phyloP scores from a whole-genome alignment of 2,329 filamentous ascomycete genomes.

The Trichoderma sp. region DNA sequence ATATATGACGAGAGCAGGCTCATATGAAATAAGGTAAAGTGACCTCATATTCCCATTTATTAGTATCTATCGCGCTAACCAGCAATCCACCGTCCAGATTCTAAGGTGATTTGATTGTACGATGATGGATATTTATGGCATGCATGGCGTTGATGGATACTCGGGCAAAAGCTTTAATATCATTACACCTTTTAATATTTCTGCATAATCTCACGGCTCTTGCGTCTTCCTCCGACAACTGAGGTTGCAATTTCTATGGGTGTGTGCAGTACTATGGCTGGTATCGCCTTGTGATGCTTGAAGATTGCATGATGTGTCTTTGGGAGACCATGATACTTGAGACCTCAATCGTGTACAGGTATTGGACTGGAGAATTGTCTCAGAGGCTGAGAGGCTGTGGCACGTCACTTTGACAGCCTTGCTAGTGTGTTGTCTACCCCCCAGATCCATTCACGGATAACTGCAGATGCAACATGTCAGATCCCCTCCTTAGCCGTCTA shows the following conservation, averaged over 20 bases:
- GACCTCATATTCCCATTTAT: background rate
- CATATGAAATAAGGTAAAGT: slow-evolving; percentile 89
- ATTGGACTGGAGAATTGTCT: slow-evolving; percentile 1
- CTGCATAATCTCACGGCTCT: background rate
- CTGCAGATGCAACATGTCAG: slow-evolving; percentile 18
- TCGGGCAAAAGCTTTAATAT: slow-evolving; percentile 28
- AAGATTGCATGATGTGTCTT: background rate
- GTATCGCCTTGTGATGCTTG: background rate
- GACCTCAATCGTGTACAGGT: background rate
- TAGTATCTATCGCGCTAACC: slow-evolving; percentile 28
- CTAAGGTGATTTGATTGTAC: slow-evolving; percentile 34
- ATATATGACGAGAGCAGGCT: slow-evolving; percentile 97
- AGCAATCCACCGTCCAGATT: slow-evolving; percentile 40
- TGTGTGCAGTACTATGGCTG: background rate
- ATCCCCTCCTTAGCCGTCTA: slow-evolving; percentile 15
- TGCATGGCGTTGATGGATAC: slow-evolving; percentile 31
- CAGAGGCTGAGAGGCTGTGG: slow-evolving; percentile 3
- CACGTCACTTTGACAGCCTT: slow-evolving; percentile 14
- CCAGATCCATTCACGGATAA: slow-evolving; percentile 18
- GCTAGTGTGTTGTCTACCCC: background rate
- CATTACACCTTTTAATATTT: slow-evolving; percentile 22
- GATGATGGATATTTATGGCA: slow-evolving; percentile 26
- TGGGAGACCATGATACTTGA: no score
- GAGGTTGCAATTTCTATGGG: background rate
- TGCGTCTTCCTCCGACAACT: background rate